Percentiles rank a stretch among this genome's conserved stretches.
These are phyloP conservation scores for Metschnikowia kunwiensis DNA, from an alignment of 805 yeast species.

Conservation along the genomic window DNA sequence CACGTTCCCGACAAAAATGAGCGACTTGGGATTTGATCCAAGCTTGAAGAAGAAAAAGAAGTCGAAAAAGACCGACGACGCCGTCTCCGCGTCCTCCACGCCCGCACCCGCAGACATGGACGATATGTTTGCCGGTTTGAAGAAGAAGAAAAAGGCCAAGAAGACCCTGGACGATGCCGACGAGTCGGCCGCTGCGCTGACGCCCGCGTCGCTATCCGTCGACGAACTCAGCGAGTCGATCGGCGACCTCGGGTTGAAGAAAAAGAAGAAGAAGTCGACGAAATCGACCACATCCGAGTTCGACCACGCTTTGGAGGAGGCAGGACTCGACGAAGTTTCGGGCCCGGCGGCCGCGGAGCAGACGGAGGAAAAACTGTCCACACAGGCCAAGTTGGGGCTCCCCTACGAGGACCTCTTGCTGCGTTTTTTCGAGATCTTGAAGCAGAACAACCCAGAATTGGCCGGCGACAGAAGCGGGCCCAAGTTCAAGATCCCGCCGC, in stretches of 20 bases:
- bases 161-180: conserved; percentile 11
- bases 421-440: conserved; percentile 82
- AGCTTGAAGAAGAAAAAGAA: conserved; percentile 79
- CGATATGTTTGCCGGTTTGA: conserved; percentile 69
- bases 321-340: conserved; percentile 65
- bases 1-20: no score
- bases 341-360: conserved; percentile 28
- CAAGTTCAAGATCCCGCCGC: conserved; percentile 96
- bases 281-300: conserved; percentile 66
- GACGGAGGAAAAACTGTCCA: conserved; percentile 6
- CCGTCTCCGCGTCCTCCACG: conserved; percentile 26
- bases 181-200: conserved; percentile 15
- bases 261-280: conserved; percentile 64
- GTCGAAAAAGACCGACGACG: conserved; percentile 51
- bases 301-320: conserved; percentile 84
- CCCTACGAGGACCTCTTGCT: conserved; percentile 75
- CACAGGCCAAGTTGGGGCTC: conserved; percentile 50
- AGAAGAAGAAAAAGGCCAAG: conserved; percentile 52
- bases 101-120: conserved; percentile 40
- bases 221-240: conserved; percentile 37
- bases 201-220: conserved; percentile 21
- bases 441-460: conserved; percentile 93
- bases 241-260: conserved; percentile 51
- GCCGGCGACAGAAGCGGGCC: conserved; percentile 94
- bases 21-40: conserved; percentile 70